phyloP scores from a whole-genome alignment of 2,329 filamentous ascomycete genomes.

The Xylaria sp. region DNA sequence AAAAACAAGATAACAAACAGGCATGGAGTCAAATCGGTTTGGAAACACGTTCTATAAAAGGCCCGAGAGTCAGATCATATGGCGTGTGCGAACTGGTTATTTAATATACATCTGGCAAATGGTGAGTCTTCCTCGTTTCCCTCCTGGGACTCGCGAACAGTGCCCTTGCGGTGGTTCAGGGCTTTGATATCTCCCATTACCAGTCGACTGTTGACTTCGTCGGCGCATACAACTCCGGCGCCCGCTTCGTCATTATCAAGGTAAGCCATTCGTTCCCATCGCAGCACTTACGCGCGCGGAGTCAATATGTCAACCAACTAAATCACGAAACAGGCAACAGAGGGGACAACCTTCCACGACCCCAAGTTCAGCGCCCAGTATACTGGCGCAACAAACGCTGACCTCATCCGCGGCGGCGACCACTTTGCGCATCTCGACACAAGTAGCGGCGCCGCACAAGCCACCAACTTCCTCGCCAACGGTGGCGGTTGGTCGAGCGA shows the following conservation, averaged over 20 bases:
- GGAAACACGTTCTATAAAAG: too few species aligned
- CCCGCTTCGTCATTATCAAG: constrained; percentile 43
- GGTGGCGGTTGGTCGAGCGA: constrained; percentile 51
- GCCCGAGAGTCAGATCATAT: neutral
- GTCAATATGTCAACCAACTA: constrained; percentile 1
- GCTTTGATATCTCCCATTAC: constrained; percentile 41
- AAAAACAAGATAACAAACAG: too few species aligned
- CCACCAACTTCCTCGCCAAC: constrained; percentile 46
- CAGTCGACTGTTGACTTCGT: constrained; percentile 37
- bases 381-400: constrained; percentile 43
- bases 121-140: neutral
- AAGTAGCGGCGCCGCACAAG: constrained; percentile 43
- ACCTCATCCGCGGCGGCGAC: constrained; percentile 51
- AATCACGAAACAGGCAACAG: constrained; percentile 40
- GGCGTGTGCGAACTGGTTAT: neutral
- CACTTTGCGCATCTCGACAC: constrained; percentile 48
- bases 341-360: constrained; percentile 44
- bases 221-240: constrained; percentile 35
- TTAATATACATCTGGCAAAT: neutral
- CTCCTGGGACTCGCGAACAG: constrained; percentile 18
- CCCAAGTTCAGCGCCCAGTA: constrained; percentile 46
- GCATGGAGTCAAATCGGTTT: too few species aligned
- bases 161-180: constrained; percentile 33
- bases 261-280: constrained; percentile 19
- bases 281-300: neutral